These are phyloP conservation scores for Candida sp. DNA, from an alignment of 1,139 yeast species.

Conservation along the genomic window DNA sequence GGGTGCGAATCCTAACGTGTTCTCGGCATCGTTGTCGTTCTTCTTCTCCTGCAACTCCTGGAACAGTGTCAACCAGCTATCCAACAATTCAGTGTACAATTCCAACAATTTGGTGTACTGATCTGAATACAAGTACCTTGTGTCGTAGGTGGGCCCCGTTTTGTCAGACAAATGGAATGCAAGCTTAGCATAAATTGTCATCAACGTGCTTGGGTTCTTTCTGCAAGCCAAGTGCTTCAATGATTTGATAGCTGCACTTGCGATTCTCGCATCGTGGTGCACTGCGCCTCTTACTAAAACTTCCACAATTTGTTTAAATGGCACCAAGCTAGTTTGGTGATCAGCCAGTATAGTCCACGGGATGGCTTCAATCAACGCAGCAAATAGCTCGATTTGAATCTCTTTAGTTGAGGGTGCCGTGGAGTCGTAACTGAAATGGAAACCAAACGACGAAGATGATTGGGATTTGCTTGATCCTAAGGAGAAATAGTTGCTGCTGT, in stretches of 20 bases:
- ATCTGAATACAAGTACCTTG: slow-evolving; percentile 56
- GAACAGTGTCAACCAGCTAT: slow-evolving; percentile 79
- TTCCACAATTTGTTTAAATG: slow-evolving; percentile 70
- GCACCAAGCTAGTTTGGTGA: slow-evolving; percentile 32
- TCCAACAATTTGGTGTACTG: slow-evolving; percentile 66
- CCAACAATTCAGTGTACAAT: slow-evolving; percentile 77
- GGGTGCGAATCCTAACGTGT: slow-evolving; percentile 25
- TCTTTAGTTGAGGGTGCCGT: slow-evolving; percentile 33
- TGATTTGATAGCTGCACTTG: slow-evolving; percentile 66
- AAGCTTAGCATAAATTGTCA: slow-evolving; percentile 77
- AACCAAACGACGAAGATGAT: slow-evolving; percentile 32
- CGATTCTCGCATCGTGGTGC: slow-evolving; percentile 64
- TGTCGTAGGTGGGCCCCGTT: slow-evolving; percentile 46
- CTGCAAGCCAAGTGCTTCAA: slow-evolving; percentile 68
- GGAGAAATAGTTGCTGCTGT: slow-evolving; percentile 18
- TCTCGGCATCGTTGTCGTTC: slow-evolving; percentile 23
- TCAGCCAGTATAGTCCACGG: slow-evolving; percentile 65
- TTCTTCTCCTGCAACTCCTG: slow-evolving; percentile 25
- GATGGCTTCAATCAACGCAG: slow-evolving; percentile 67
- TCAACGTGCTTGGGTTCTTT: slow-evolving; percentile 71
- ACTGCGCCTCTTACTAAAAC: slow-evolving; percentile 76
- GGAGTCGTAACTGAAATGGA: slow-evolving; percentile 59
- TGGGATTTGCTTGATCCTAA: slow-evolving; percentile 13
- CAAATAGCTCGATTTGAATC: slow-evolving; percentile 64
- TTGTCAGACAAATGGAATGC: slow-evolving; percentile 84